These are phyloP conservation scores for Ramaria sp. DNA, from an alignment of 768 basidiomycete species.

Conservation along the genomic window DNA sequence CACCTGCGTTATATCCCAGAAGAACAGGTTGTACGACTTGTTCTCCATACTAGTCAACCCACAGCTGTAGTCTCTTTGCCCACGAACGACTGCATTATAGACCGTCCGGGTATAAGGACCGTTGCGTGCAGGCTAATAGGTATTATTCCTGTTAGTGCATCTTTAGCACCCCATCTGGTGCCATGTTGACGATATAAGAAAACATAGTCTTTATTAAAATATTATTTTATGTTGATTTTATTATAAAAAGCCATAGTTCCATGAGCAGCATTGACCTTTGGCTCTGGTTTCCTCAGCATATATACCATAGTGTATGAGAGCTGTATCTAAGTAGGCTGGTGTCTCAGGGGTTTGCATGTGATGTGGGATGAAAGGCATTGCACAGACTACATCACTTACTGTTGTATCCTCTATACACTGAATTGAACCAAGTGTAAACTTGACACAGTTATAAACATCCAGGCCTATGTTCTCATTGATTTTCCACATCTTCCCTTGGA, in stretches of 20 bases:
- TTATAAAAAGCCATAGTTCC: not conserved
- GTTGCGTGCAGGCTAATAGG: too few species aligned
- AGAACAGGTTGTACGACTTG: too few species aligned
- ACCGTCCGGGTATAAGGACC: too few species aligned
- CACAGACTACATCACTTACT: not conserved
- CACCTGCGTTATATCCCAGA: too few species aligned
- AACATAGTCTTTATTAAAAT: too few species aligned
- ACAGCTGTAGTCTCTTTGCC: too few species aligned
- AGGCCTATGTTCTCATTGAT: not conserved
- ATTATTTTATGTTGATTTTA: too few species aligned
- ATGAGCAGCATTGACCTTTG: not conserved
- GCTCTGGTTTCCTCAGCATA: not conserved
- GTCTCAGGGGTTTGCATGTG: not conserved
- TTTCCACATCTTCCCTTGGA: not conserved
- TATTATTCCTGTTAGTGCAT: too few species aligned
- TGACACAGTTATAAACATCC: not conserved
- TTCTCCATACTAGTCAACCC: too few species aligned
- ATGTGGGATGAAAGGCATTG: not conserved
- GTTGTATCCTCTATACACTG: not conserved
- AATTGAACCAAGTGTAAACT: not conserved
- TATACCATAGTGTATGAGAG: constrained; percentile 3
- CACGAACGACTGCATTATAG: too few species aligned
- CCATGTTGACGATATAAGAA: too few species aligned
- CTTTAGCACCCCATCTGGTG: too few species aligned
- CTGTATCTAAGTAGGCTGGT: constrained; percentile 8